Conservation (phyloP, 164 flowering plant species). For the grape (Vitis vinifera) region DNA sequence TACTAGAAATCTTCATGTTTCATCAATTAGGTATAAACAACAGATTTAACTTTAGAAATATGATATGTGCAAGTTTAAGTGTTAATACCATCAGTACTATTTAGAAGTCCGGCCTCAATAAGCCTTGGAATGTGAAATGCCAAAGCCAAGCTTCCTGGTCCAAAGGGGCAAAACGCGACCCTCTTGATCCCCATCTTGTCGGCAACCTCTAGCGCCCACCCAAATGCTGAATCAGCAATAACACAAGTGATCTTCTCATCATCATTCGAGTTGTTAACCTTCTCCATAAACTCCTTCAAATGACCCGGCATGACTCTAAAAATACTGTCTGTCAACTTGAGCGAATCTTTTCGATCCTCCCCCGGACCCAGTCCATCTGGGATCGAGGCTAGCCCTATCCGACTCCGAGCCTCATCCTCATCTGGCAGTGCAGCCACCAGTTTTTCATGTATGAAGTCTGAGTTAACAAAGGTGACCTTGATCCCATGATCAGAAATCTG, state of each 20-base stretch:
- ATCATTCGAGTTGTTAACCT: neutral
- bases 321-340: neutral
- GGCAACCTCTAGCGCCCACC: slow-evolving; percentile 21
- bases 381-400: slow-evolving; percentile 10
- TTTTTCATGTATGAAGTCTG: neutral
- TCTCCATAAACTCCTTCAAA: slow-evolving; percentile 16
- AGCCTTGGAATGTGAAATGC: slow-evolving; percentile 18
- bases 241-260: slow-evolving; percentile 23
- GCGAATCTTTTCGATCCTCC: slow-evolving; percentile 2
- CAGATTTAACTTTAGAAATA: too few species aligned
- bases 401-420: too few species aligned
- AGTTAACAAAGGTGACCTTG: neutral
- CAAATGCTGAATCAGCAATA: slow-evolving; percentile 21
- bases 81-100: neutral
- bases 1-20: too few species aligned
- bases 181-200: slow-evolving; percentile 22
- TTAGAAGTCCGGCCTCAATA: slow-evolving; percentile 18
- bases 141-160: slow-evolving; percentile 9
- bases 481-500: too few species aligned
- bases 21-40: too few species aligned
- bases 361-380: slow-evolving; percentile 18
- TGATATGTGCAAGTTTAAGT: too few species aligned
- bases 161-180: slow-evolving; percentile 17
- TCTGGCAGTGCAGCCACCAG: too few species aligned
- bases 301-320: slow-evolving; percentile 12